A percentile compares a stretch with the other conserved stretches of the same genome.
Conservation (phyloP, 2,329 filamentous ascomycete species). For the Didymellaceae sp. region DNA sequence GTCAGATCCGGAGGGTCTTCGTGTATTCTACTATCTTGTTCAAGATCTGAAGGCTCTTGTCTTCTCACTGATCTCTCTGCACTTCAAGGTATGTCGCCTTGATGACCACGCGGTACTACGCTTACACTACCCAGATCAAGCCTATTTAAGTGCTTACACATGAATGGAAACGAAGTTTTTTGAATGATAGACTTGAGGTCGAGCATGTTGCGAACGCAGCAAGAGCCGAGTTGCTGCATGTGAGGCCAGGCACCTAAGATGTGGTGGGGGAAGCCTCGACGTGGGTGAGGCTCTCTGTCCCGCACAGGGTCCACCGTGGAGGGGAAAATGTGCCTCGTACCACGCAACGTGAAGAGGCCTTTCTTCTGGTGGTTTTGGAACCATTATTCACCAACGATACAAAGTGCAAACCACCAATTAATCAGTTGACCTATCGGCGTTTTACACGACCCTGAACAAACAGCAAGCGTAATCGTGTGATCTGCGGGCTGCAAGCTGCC, state of each 20-base stretch:
- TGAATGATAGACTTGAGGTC: constrained; percentile 4
- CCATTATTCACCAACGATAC: neutral
- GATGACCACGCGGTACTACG: neutral
- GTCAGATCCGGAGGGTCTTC: constrained; percentile 90
- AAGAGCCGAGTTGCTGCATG: neutral
- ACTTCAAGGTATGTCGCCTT: constrained; percentile 78
- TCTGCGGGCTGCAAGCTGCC: constrained; percentile 5
- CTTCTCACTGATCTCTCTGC: constrained; percentile 92
- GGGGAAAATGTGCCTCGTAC: too few relatives aligned
- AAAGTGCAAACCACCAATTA: neutral
- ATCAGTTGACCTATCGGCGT: neutral
- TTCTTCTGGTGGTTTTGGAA: too few relatives aligned
- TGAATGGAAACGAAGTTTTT: constrained; percentile 18
- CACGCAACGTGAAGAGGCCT: too few relatives aligned
- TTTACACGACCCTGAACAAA: neutral
- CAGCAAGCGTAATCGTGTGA: constrained; percentile 5
- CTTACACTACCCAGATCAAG: constrained; percentile 63
- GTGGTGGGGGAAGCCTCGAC: constrained; percentile 2
- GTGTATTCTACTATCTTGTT: constrained; percentile 98
- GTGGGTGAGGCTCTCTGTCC: neutral
- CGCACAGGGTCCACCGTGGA: constrained; percentile 1
- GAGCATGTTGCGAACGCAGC: constrained; percentile 15
- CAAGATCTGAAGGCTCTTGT: constrained; percentile 96
- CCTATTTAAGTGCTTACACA: constrained; percentile 61
- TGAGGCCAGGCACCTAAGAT: constrained; percentile 14